phyloP scores from a whole-genome alignment of 768 basidiomycete genomes.

The Leccinum subtestaceum region DNA sequence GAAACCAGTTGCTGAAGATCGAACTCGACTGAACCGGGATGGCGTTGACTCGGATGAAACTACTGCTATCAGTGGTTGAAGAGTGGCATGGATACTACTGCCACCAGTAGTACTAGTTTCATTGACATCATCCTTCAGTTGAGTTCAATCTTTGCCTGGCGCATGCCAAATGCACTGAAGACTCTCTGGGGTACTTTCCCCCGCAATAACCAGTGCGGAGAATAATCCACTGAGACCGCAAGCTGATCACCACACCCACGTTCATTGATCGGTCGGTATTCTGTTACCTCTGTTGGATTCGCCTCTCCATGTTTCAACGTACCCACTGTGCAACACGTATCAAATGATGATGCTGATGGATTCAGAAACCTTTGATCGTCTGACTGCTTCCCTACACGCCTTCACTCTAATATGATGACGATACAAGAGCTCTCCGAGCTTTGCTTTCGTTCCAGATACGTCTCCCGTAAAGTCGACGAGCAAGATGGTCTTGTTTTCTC shows the following conservation, averaged over 20 bases:
- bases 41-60: too few species aligned
- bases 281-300: not conserved
- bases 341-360: not conserved
- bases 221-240: too few species aligned
- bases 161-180: not conserved
- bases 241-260: not conserved
- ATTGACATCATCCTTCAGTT: not conserved
- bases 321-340: not conserved
- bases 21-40: too few species aligned
- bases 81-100: too few species aligned
- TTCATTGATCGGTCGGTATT: not conserved
- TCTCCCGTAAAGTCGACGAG: not conserved
- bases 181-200: not conserved
- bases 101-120: too few species aligned
- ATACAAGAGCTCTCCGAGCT: not conserved
- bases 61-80: too few species aligned
- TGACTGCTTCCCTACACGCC: not conserved
- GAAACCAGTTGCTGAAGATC: not conserved
- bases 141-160: not conserved
- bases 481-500: conserved; percentile 11
- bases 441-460: not conserved
- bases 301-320: not conserved
- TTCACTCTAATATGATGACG: conserved; percentile 1
- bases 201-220: not conserved
- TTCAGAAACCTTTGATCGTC: not conserved